Conservation (phyloP, 495 filamentous ascomycete genomes). For the Trichoderma gamsii region DNA sequence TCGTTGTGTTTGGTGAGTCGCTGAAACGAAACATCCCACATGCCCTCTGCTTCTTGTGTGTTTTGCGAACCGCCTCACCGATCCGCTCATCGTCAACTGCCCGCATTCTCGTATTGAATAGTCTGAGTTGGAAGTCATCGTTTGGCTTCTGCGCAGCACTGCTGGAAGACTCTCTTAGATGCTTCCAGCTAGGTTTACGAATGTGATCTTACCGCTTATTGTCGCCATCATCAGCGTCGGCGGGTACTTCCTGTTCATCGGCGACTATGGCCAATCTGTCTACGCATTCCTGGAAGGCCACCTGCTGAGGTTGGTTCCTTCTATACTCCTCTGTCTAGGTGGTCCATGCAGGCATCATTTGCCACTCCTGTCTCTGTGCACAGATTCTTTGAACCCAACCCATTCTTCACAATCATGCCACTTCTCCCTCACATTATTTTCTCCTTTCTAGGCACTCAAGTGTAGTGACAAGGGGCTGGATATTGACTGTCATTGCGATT, state of each 20-base stretch:
- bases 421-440: background rate
- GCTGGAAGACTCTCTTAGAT: background rate
- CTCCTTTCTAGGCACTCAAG: background rate
- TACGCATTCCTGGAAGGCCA: background rate
- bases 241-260: background rate
- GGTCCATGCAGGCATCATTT: background rate
- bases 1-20: constrained; percentile 13
- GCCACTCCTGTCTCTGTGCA: background rate
- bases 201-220: background rate
- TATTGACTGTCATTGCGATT: background rate
- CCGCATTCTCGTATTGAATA: background rate
- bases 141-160: background rate
- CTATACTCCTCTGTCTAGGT: background rate
- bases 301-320: constrained; percentile 10
- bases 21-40: background rate
- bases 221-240: constrained; percentile 1
- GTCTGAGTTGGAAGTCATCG: background rate
- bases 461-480: background rate
- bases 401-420: background rate
- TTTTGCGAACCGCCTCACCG: background rate
- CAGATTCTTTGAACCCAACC: background rate
- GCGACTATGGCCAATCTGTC: background rate
- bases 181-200: background rate
- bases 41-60: background rate
- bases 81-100: background rate